phyloP scores from a whole-genome alignment of 176 grass and related monocot species.

The Cocos nucifera region DNA sequence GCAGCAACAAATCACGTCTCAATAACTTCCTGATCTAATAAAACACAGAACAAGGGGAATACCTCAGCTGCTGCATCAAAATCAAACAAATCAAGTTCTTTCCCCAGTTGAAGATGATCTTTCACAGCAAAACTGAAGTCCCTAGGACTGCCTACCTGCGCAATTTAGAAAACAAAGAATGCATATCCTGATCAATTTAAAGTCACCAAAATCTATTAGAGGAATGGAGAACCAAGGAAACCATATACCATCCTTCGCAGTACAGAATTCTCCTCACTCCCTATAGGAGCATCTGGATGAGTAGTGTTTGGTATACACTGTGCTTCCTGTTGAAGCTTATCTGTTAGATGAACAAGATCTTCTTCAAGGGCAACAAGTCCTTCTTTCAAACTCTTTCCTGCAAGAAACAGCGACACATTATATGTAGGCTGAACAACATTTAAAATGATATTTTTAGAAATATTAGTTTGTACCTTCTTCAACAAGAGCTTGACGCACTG shows the following conservation, averaged over 20 bases:
- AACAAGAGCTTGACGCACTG: conserved; percentile 75
- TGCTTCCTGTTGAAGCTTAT: conserved; percentile 87
- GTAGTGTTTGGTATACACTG: conserved; percentile 82
- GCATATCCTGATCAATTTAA: neutral
- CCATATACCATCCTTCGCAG: conserved; percentile 59
- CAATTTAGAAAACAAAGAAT: conserved; percentile 27
- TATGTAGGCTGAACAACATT: neutral
- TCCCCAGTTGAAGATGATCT: conserved; percentile 89
- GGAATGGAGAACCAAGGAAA: too few species aligned
- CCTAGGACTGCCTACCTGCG: conserved; percentile 62
- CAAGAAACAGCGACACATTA: conserved; percentile 5
- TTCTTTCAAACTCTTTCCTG: conserved; percentile 94
- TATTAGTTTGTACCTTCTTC: conserved; percentile 58
- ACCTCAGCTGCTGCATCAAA: conserved; percentile 96
- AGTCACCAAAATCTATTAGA: neutral
- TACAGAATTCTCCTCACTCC: conserved; percentile 67
- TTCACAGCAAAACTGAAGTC: conserved; percentile 71
- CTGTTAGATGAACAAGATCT: conserved; percentile 64
- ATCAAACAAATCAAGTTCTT: conserved; percentile 89
- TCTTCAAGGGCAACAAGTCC: conserved; percentile 72
- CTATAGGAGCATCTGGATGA: conserved; percentile 82
- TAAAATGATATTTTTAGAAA: neutral
- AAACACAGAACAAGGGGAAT: neutral
- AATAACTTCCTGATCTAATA: too few species aligned
- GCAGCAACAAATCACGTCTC: too few species aligned